Evolutionary conservation across 2,329 filamentous ascomycete species (phyloP), one percentile per base, ranked within the genome.

Genomic region (Penicillium vulpinum): DNA sequence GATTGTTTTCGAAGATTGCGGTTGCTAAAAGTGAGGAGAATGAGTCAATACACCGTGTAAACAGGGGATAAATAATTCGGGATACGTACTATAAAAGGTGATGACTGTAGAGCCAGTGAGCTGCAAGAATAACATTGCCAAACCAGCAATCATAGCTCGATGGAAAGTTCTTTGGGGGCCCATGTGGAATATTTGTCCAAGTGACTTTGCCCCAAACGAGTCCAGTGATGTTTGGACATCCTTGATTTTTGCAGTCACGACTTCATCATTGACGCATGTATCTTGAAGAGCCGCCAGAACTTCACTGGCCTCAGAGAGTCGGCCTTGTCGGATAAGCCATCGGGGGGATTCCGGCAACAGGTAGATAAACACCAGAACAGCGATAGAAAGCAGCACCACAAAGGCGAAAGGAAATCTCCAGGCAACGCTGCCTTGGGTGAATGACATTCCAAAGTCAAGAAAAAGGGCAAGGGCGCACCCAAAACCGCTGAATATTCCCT

Each of bases 361-460:
- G 13, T 54, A 48, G 2, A 48, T 60, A 7, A 62, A 66, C 5
- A 39, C 35, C 5, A 64, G n/a, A 31, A 63, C 52, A 4, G 55
- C 22, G 8, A 57, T 11, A 2, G 63, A 63, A 8, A 65, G 46
- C 5, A 66, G n/a, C n/a, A 59, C 9, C 3, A 62, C 58, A 35
- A 65, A 61, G 7, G 55, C 62, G 24, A 62, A 62, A 11, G 64
- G 64, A 18, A 65, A 52, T 6, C 64, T 61, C 64, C 64, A 66
- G 16, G 63, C 51, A 15, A 63, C 38, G 18, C 45, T 61, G 21
- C 44, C 45, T 6, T 46, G 13, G 4, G 41, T 59, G 22, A 66
- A 65, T 7, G 64, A 66, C 55, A 66, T 61, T 10, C 64, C 64
- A 48, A 50, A 66, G 28, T 66, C 64, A 2, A 66, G 48, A 15